phyloP scores from a whole-genome alignment of 2,329 filamentous ascomycete species.

The Diaporthe capsici region DNA sequence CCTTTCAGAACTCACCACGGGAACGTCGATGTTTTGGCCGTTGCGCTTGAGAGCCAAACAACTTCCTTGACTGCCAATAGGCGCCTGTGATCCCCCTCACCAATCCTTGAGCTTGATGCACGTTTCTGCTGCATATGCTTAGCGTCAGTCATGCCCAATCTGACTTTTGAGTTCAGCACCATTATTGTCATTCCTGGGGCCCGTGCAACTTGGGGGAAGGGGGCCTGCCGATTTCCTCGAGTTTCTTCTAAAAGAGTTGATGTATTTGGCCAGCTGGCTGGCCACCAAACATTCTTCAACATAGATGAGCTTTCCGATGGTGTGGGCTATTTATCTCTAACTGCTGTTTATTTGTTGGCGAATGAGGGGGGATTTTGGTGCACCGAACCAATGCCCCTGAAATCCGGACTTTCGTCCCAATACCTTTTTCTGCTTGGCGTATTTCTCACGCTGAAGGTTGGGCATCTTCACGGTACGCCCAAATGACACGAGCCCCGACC shows the following conservation, averaged over 20 bases:
- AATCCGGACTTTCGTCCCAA: not conserved
- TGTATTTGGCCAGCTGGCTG: not conserved
- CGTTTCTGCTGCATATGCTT: conserved; percentile 1
- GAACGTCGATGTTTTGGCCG: not conserved
- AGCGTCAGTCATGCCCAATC: conserved; percentile 6
- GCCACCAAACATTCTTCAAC: not conserved
- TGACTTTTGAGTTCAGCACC: not conserved
- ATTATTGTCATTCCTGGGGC: not conserved
- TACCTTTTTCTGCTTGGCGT: not conserved
- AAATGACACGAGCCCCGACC: too few relatives aligned
- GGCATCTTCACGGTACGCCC: not conserved
- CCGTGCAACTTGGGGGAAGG: not conserved
- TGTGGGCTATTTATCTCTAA: not conserved
- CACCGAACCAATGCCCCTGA: not conserved
- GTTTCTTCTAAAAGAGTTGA: not conserved
- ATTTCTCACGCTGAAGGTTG: too few relatives aligned
- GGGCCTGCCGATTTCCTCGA: not conserved
- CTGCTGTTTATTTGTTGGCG: not conserved
- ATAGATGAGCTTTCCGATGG: not conserved
- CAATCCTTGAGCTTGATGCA: conserved; percentile 1
- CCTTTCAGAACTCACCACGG: not conserved
- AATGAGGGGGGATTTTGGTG: not conserved
- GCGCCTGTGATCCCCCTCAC: not conserved
- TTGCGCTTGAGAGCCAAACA: not conserved
- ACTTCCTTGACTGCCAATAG: not conserved